Evolutionary conservation across 2,329 filamentous ascomycete species (phyloP), one percentile per base, ranked within the genome.

Genomic region (Cladosporium sphaerospermum): DNA sequence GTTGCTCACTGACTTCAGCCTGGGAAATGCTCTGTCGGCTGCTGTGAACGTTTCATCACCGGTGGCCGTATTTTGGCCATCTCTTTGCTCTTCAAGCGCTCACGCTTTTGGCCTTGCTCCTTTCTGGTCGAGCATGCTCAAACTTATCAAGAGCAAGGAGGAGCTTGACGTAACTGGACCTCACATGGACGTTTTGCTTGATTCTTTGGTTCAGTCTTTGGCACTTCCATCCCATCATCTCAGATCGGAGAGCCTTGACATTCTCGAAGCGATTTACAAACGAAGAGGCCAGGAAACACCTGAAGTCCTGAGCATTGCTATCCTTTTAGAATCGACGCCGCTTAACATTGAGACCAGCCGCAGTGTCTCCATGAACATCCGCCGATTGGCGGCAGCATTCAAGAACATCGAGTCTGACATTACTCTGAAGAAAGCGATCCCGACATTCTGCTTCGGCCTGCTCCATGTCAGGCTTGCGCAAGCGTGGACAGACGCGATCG

Each of bases 391-490:
- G 2, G 71, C 78, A 13, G 67, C 76, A 16, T 95, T 93, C 65
- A 71, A 78, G 5, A 75, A 79, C 19, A 66, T 85, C 9, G 73
- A 75, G 39, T 72, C 79, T 2, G 76, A 80, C 36, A 80, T 80
- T 1, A 88, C 85, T 81, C 72, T 95, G 58, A 77, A 80, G 54
- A 78, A 80, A 61, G 82, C 89, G 6, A 79, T 97, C 31, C 88
- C 91, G 0, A 78, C 82, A 0, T 97, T 91, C 63, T 84, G 89
- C 62, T 96, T 96, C 62, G 93, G 93, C 45, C 80, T 96, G 70
- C 78, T 97, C 55, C 93, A 91, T 0, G 83, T 95, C 45, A 88
- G 86, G 60, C 77, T 96, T 59, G 81, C 90, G 0, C 89, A 89
- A 34, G 76, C 95, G 5, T 96, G 92, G 88, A 88, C 95, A 56